Percentiles rank a stretch among this genome's conserved stretches.
These are phyloP conservation scores for Gaertneriomyces sp. DNA, from an alignment of 192 early-diverging fungal species.

Conservation along the genomic window DNA sequence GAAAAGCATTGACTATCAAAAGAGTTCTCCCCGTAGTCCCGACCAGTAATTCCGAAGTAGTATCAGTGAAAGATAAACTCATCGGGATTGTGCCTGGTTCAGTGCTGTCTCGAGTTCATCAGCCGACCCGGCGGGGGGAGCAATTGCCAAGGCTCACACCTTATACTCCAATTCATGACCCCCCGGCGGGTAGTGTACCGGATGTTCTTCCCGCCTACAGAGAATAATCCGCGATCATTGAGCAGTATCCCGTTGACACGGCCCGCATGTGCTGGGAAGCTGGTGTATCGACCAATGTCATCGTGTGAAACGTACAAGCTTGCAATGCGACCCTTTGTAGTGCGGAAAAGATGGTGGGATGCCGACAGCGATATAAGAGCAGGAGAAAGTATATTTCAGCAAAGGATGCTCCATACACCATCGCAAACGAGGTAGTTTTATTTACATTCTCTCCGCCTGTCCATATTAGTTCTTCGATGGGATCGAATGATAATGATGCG, in stretches of 20 bases:
- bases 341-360: background rate
- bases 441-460: constrained; percentile 77
- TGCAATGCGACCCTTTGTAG: constrained; percentile 6
- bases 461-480: constrained; percentile 81
- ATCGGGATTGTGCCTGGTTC: constrained; percentile 13
- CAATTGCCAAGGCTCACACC: constrained; percentile 16
- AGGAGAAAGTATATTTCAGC: constrained; percentile 72
- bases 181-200: constrained; percentile 34
- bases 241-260: constrained; percentile 65
- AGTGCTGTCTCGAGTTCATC: constrained; percentile 14
- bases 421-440: background rate
- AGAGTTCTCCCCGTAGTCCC: constrained; percentile 9
- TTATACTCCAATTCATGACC: constrained; percentile 38
- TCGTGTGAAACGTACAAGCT: constrained; percentile 14
- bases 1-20: constrained; percentile 27
- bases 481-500: constrained; percentile 58
- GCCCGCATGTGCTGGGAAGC: constrained; percentile 60
- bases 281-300: constrained; percentile 66
- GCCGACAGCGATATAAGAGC: constrained; percentile 38
- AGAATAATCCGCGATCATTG: constrained; percentile 45
- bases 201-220: constrained; percentile 28
- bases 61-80: constrained; percentile 30
- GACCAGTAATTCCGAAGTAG: constrained; percentile 40
- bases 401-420: constrained; percentile 5
- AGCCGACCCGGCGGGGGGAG: background rate